Evolutionary conservation across 2,329 filamentous ascomycete genomes (phyloP).

Genomic region (Tympanopsis confertula): DNA sequence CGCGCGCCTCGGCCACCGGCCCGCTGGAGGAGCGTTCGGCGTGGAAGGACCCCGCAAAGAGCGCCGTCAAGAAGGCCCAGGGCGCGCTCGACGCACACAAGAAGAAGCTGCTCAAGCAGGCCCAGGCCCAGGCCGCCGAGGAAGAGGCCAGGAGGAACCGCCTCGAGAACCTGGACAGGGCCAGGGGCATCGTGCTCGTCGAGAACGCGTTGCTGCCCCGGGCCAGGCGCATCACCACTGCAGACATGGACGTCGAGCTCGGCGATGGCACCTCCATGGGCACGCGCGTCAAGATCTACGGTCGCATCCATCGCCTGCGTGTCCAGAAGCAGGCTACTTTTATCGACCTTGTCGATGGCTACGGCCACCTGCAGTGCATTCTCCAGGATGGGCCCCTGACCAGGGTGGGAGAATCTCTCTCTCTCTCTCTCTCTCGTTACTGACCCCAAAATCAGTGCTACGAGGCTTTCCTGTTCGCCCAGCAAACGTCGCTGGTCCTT

Average conservation of each 20-base stretch:
- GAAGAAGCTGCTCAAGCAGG: conserved; percentile 54
- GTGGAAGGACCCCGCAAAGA: conserved; percentile 35
- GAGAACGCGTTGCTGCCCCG: conserved; percentile 48
- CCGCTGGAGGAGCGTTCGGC: conserved; percentile 19
- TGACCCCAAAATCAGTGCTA: too few relatives aligned
- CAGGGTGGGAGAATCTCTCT: too few relatives aligned
- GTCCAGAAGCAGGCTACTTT: conserved; percentile 57
- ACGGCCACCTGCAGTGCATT: conserved; percentile 56
- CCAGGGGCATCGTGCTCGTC: conserved; percentile 51
- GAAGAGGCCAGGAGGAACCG: conserved; percentile 53
- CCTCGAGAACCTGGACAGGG: conserved; percentile 49
- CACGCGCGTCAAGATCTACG: conserved; percentile 49
- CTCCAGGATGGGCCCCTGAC: conserved; percentile 36
- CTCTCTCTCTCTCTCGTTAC: too few relatives aligned
- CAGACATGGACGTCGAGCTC: conserved; percentile 10
- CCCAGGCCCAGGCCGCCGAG: conserved; percentile 44
- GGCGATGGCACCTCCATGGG: conserved; percentile 9
- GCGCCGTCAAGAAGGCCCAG: conserved; percentile 50
- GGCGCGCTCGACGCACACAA: conserved; percentile 16
- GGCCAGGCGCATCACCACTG: conserved; percentile 43
- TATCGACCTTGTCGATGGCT: conserved; percentile 53
- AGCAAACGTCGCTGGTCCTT: conserved; percentile 77
- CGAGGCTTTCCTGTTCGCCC: conserved; percentile 73
- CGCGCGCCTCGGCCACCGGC: conserved; percentile 10
- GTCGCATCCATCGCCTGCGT: conserved; percentile 51